A percentile compares a stretch with the other conserved stretches of the same genome.
phyloP scores from a whole-genome alignment of 768 basidiomycete genomes.

The Russula ochroleuca region DNA sequence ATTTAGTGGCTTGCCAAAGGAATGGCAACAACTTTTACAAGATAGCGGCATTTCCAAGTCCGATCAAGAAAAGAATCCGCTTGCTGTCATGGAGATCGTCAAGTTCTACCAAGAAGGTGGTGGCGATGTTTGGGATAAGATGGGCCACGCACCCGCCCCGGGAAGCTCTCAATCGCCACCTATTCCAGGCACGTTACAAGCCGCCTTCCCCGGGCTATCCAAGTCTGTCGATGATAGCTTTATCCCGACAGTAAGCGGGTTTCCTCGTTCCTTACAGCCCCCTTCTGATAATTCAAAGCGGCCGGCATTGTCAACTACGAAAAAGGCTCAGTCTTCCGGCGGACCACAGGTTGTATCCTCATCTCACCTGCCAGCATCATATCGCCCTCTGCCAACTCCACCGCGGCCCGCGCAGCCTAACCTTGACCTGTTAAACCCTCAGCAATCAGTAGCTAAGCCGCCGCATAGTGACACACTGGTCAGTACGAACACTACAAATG shows the following conservation, averaged over 20 bases:
- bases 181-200: conserved; percentile 13
- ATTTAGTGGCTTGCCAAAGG: conserved; percentile 95
- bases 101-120: conserved; percentile 94
- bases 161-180: conserved; percentile 27
- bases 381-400: conserved; percentile 75
- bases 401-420: conserved; percentile 58
- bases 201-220: conserved; percentile 28
- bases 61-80: conserved; percentile 97
- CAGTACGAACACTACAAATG: too few species aligned
- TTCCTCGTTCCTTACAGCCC: not conserved
- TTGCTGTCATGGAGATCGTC: conserved; percentile 98
- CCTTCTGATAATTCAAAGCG: conserved; percentile 33
- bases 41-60: conserved; percentile 91
- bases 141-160: conserved; percentile 43
- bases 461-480: too few species aligned
- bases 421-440: conserved; percentile 76
- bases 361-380: conserved; percentile 47
- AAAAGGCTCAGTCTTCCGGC: conserved; percentile 36
- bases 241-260: conserved; percentile 52
- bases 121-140: conserved; percentile 81
- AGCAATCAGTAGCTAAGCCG: too few species aligned
- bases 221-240: conserved; percentile 47
- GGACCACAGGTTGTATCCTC: conserved; percentile 4
- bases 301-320: conserved; percentile 40
- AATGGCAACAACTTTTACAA: conserved; percentile 97